Percentiles rank a stretch among this genome's conserved stretches.
These are phyloP conservation scores for Colletotrichum phormii DNA, from an alignment of 2,329 filamentous ascomycete species.

Conservation along the genomic window DNA sequence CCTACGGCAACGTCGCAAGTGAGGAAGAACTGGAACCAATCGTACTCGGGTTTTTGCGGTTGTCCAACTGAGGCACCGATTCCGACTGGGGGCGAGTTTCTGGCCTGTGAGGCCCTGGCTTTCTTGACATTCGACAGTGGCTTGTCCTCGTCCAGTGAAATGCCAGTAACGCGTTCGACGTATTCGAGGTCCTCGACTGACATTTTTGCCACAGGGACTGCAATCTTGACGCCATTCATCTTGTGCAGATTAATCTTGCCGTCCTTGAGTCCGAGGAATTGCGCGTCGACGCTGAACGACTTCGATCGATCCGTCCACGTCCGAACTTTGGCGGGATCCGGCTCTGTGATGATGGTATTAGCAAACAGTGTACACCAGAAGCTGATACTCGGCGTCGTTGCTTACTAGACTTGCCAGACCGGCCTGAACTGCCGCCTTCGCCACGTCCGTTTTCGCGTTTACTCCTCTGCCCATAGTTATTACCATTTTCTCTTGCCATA, in stretches of 20 bases:
- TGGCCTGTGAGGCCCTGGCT: conserved; percentile 49
- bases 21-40: conserved; percentile 99
- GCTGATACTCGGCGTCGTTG: conserved; percentile 36
- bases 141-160: conserved; percentile 94
- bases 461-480: conserved; percentile 76
- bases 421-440: conserved; percentile 62
- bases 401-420: conserved; percentile 70
- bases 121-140: conserved; percentile 87
- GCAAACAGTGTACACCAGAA: conserved; percentile 10
- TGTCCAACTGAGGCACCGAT: conserved; percentile 70
- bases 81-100: conserved; percentile 44
- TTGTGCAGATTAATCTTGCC: conserved; percentile 99
- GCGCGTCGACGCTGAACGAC: conserved; percentile 96
- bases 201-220: conserved; percentile 96
- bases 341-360: conserved; percentile 66
- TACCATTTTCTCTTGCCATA: conserved; percentile 72
- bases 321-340: conserved; percentile 83
- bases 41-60: conserved; percentile 79
- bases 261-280: conserved; percentile 94
- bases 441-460: conserved; percentile 74
- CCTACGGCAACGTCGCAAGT: conserved; percentile 91
- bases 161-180: conserved; percentile 87
- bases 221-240: conserved; percentile 97
- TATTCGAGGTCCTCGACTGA: conserved; percentile 94
- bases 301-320: conserved; percentile 96